Base-by-base conservation (phyloP, 2,329 filamentous ascomycete genomes). In the Phyllosticta citriasiana region DNA sequence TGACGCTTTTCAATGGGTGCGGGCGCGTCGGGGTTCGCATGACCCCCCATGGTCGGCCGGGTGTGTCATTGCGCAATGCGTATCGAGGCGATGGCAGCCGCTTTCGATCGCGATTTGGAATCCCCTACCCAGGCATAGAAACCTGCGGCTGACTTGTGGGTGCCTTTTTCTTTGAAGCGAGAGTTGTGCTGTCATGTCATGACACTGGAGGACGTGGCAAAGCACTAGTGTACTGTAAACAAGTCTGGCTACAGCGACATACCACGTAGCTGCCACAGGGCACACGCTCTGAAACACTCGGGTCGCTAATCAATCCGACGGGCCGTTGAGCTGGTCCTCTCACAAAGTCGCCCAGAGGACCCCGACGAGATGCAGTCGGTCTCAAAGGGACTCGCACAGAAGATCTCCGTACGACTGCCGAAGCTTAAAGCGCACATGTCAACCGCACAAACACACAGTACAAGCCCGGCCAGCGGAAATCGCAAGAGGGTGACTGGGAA, bases 361-460 rank as follows among this genome's bases (percentile, higher is more conserved):
- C 55, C 26, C 47, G 60, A 55, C 55, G 47, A 55, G 30, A 55
- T 61, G 60, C 55, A 61, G 57, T 35, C 33, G 47, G 60, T 61
- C 55, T 27, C 60, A 61, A 61, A 51, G 57, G 60, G 40, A 61
- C 60, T 61, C 60, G 60, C 55, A 61, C 60, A 57, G 51, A 55
- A 35, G 27, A 53, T 55, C 55, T 40, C 60, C 35, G 60, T 61
- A 56, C 60, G 35, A 61, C 60, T 7, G 4, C 27, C 19, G 40
- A 30, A 61, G 47, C 60, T 57, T 53, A 61, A 50, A 55, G 2
- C 55, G 35, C 60, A 61, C 60, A 61, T 61, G 55, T 61, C 60
- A 61, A 61, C 50, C 51, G 27, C 26, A 16, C 57, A 60, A 55
- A 35, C 51, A 25, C 26, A 26, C 54, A 47, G 53, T 57, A 47